Conservation (phyloP, 371 early-diverging fungal genomes). For the Mortierella sp. region DNA sequence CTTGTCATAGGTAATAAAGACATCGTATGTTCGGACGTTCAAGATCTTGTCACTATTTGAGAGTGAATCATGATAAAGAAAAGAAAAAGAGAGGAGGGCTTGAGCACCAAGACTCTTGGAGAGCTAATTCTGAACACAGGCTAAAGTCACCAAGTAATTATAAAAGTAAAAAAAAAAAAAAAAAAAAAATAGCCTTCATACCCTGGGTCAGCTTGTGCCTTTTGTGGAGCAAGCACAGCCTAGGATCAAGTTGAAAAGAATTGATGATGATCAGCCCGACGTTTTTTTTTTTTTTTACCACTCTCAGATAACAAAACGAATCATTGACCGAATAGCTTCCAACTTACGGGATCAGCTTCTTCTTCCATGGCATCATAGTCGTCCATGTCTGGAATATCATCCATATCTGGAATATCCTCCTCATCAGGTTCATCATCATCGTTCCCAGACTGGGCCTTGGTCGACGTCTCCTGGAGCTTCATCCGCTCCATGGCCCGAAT, state of each 20-base stretch:
- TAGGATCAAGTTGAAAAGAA: conserved; percentile 6
- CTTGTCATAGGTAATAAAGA: conserved; percentile 98
- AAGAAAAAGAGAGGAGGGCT: no score
- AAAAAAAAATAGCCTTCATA: conserved; percentile 27
- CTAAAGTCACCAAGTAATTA: no score
- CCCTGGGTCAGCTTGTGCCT: conserved; percentile 32
- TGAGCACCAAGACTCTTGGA: neutral
- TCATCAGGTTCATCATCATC: conserved; percentile 44
- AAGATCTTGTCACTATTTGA: conserved; percentile 81
- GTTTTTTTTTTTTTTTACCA: no score
- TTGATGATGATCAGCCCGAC: no score
- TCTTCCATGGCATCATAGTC: conserved; percentile 78
- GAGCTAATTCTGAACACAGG: no score
- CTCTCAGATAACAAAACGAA: neutral
- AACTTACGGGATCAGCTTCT: conserved; percentile 74
- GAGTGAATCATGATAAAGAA: no score
- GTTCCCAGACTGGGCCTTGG: conserved; percentile 14
- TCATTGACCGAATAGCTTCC: neutral
- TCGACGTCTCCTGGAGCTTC: conserved; percentile 32
- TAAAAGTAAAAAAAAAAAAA: no score
- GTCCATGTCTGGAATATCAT: conserved; percentile 96
- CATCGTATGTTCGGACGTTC: conserved; percentile 94
- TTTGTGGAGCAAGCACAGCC: conserved; percentile 54
- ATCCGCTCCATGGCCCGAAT: conserved; percentile 54
- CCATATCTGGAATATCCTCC: conserved; percentile 74